Evolutionary conservation across 306 rosid genomes (phyloP).

Genomic region (Myrica gale): DNA sequence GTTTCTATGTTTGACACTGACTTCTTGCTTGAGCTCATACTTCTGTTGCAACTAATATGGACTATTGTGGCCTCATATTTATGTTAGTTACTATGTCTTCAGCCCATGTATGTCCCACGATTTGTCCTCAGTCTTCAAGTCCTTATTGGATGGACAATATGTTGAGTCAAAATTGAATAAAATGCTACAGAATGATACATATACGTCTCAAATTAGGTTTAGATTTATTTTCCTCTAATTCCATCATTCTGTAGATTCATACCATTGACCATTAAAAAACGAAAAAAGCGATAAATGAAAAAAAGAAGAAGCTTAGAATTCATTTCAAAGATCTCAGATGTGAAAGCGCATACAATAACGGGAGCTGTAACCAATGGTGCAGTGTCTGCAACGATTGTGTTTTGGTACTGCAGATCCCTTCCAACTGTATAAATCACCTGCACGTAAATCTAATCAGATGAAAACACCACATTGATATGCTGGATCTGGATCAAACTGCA

Average conservation of each 20-base stretch:
- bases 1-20: background rate
- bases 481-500: conserved; percentile 2
- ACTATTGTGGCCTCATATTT: background rate
- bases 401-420: conserved; percentile 79
- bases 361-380: conserved; percentile 76
- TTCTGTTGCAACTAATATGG: background rate
- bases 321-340: conserved; percentile 21
- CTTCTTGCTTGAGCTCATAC: background rate
- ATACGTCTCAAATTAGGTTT: background rate
- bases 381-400: conserved; percentile 60
- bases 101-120: background rate
- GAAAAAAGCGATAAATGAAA: conserved; percentile 16
- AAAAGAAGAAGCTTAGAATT: conserved; percentile 15
- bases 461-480: conserved; percentile 18
- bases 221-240: background rate
- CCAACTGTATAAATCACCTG: conserved; percentile 96
- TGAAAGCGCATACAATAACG: conserved; percentile 54
- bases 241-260: background rate
- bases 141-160: background rate
- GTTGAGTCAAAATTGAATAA: background rate
- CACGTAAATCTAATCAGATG: conserved; percentile 29
- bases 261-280: background rate
- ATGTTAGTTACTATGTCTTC: background rate
- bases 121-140: background rate
- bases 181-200: background rate